phyloP scores from a whole-genome alignment of 192 early-diverging fungal genomes.

The Backusella parvicylindrica region DNA sequence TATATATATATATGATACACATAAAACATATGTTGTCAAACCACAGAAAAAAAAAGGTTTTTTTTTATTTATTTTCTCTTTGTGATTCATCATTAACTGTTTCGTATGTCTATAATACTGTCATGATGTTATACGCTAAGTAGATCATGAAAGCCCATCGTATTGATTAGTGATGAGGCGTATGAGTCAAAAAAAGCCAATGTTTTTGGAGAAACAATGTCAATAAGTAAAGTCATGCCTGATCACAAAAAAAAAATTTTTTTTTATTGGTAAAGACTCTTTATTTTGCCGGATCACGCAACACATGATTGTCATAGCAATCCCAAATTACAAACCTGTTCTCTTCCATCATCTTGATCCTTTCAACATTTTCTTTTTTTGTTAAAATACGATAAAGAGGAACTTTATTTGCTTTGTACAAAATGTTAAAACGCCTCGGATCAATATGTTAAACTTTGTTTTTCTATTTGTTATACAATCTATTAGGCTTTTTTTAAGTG shows the following conservation, averaged over 20 bases:
- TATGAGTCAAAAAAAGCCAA: not conserved
- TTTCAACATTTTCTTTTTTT: not conserved
- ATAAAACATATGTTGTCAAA: not conserved
- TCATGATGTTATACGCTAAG: not conserved
- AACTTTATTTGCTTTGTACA: not conserved
- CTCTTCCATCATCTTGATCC: not conserved
- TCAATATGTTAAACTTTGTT: not conserved
- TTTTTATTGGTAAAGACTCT: not conserved
- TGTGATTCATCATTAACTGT: not conserved
- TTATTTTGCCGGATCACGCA: not conserved
- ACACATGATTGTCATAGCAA: not conserved
- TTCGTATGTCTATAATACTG: not conserved
- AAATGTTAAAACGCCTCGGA: not conserved
- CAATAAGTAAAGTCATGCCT: not conserved
- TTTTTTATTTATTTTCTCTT: not conserved
- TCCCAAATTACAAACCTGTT: not conserved
- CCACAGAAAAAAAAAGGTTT: not conserved
- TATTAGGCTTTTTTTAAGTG: not conserved
- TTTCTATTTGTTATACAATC: conserved; percentile 1
- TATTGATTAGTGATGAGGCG: not conserved
- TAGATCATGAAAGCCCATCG: not conserved
- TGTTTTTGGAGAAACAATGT: not conserved
- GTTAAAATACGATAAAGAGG: not conserved
- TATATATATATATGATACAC: not conserved
- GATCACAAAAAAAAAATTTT: not conserved